These are phyloP conservation scores for Conringia planisiliqua DNA, from an alignment of 345 rosid species.

Conservation along the genomic window DNA sequence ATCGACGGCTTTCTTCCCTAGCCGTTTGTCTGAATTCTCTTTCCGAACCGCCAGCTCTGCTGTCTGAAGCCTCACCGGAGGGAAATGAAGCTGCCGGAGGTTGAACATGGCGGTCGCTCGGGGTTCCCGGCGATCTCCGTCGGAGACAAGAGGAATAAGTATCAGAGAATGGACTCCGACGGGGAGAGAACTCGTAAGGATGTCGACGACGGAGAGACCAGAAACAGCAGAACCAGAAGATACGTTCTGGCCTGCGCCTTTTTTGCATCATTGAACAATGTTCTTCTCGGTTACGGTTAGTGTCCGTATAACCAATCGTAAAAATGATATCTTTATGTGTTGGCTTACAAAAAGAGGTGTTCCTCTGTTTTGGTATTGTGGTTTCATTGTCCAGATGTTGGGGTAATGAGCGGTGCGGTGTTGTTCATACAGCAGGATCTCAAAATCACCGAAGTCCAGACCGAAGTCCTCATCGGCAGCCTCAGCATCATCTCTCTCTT, in stretches of 20 bases:
- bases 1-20: slow-evolving; percentile 3
- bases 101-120: slow-evolving; percentile 40
- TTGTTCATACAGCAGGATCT: slow-evolving; percentile 82
- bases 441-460: slow-evolving; percentile 71
- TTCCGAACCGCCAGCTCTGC: background rate
- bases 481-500: slow-evolving; percentile 77
- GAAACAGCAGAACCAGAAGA: slow-evolving; percentile 43
- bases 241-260: slow-evolving; percentile 76
- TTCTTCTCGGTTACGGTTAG: slow-evolving; percentile 91
- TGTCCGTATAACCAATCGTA: background rate
- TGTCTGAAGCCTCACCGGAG: slow-evolving; percentile 16
- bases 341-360: background rate
- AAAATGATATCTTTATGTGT: too few species aligned
- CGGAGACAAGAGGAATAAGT: slow-evolving; percentile 61
- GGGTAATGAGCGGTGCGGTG: slow-evolving; percentile 96
- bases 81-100: slow-evolving; percentile 49
- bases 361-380: slow-evolving; percentile 11
- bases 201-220: slow-evolving; percentile 23
- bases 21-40: slow-evolving; percentile 2
- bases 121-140: slow-evolving; percentile 42
- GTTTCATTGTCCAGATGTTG: slow-evolving; percentile 60
- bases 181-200: slow-evolving; percentile 33
- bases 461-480: slow-evolving; percentile 71
- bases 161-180: slow-evolving; percentile 71
- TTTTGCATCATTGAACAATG: slow-evolving; percentile 83